Conservation (phyloP, 768 basidiomycete species). For the Boletus vinaceobasis region DNA sequence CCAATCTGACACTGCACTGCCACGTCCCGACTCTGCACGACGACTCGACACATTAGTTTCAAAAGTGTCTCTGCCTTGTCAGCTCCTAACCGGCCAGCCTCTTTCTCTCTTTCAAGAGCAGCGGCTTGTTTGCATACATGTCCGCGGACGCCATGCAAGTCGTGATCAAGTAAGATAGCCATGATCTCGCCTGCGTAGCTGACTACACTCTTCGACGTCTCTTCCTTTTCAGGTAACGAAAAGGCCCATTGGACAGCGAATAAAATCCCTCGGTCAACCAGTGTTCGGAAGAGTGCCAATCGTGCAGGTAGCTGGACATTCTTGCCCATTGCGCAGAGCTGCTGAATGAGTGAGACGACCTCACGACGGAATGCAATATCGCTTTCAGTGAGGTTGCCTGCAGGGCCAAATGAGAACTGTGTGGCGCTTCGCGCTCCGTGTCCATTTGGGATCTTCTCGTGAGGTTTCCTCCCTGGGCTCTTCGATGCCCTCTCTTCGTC, state of each 20-base stretch:
- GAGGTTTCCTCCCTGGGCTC: conserved; percentile 38
- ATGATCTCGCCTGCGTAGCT: conserved; percentile 85
- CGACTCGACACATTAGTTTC: conserved; percentile 68
- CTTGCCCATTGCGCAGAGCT: conserved; percentile 94
- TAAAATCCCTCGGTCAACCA: conserved; percentile 85
- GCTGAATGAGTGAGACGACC: conserved; percentile 84
- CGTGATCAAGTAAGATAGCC: conserved; percentile 83
- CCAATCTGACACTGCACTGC: conserved; percentile 89
- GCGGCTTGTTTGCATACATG: conserved; percentile 81
- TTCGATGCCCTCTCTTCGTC: conserved; percentile 25
- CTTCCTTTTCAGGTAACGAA: conserved; percentile 57
- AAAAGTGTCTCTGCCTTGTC: conserved; percentile 72
- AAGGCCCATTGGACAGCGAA: conserved; percentile 94
- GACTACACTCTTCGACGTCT: conserved; percentile 54
- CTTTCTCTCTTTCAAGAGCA: conserved; percentile 66
- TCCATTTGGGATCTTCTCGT: conserved; percentile 36
- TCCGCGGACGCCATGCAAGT: conserved; percentile 78
- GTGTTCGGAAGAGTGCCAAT: conserved; percentile 76
- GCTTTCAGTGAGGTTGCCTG: conserved; percentile 51
- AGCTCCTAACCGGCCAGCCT: conserved; percentile 50
- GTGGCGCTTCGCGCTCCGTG: conserved; percentile 18
- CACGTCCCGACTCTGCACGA: conserved; percentile 77
- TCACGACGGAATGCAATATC: conserved; percentile 63
- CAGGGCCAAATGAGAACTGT: conserved; percentile 54
- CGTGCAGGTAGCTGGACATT: conserved; percentile 89